Evolutionary conservation across 1,284 basidiomycete genomes (phyloP).

Genomic region (Gymnopus androsaceus): DNA sequence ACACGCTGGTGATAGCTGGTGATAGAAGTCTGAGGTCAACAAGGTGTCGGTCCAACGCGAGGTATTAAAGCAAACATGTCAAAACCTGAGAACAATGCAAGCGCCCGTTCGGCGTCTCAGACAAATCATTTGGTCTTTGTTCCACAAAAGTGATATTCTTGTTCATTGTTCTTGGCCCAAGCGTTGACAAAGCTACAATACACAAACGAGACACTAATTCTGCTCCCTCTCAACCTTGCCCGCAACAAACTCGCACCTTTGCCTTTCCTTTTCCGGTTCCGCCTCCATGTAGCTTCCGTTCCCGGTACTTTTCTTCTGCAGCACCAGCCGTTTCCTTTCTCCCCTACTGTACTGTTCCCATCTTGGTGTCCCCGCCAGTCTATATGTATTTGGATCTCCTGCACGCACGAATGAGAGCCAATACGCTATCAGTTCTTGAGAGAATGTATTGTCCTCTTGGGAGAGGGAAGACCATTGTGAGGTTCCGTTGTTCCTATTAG

Average conservation of each 20-base stretch:
- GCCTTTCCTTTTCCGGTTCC: slow-evolving; percentile 39
- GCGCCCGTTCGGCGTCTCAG: too few species aligned
- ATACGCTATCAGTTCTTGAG: slow-evolving; percentile 57
- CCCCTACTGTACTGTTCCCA: slow-evolving; percentile 38
- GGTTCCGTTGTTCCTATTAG: too few species aligned
- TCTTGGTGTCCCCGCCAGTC: slow-evolving; percentile 45
- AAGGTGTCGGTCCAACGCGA: too few species aligned
- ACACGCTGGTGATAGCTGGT: neutral
- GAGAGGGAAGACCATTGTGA: slow-evolving; percentile 40
- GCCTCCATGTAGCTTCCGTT: slow-evolving; percentile 48
- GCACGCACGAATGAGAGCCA: slow-evolving; percentile 62
- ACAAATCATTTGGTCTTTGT: too few species aligned
- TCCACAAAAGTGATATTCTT: too few species aligned
- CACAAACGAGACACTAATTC: too few species aligned
- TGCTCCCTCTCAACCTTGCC: slow-evolving; percentile 34
- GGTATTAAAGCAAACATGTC: too few species aligned
- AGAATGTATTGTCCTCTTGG: slow-evolving; percentile 46
- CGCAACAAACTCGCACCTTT: slow-evolving; percentile 38
- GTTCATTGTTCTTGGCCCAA: too few species aligned
- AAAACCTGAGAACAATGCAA: too few species aligned
- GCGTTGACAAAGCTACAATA: too few species aligned
- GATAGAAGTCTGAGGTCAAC: too few species aligned
- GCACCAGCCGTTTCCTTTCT: slow-evolving; percentile 39
- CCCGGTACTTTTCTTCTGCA: slow-evolving; percentile 41
- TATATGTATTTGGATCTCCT: slow-evolving; percentile 52